Evolutionary conservation across 805 yeast genomes (phyloP).

Genomic region (Ogataea corticis): DNA sequence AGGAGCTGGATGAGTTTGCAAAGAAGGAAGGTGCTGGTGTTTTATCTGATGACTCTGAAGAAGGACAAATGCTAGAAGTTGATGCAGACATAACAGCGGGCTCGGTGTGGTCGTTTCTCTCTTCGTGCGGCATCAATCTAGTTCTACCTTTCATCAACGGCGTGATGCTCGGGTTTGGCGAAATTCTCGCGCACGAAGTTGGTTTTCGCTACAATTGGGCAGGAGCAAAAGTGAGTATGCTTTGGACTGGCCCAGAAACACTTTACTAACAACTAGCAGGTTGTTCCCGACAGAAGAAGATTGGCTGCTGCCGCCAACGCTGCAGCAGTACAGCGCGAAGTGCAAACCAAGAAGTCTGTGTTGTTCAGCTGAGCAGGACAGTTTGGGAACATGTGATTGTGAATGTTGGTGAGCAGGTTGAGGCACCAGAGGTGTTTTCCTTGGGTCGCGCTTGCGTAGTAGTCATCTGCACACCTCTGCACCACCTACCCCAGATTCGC

Average conservation of each 20-base stretch:
- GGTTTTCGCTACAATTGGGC: slow-evolving; percentile 79
- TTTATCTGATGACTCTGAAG: background rate
- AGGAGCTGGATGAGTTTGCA: slow-evolving; percentile 13
- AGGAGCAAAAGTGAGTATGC: slow-evolving; percentile 57
- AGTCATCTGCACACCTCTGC: background rate
- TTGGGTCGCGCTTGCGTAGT: too few relatives aligned
- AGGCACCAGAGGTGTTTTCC: too few relatives aligned
- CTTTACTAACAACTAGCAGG: slow-evolving; percentile 14
- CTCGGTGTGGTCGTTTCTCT: slow-evolving; percentile 40
- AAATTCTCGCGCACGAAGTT: slow-evolving; percentile 87
- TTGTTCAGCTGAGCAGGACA: background rate
- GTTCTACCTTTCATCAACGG: slow-evolving; percentile 89
- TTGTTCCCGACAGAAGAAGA: slow-evolving; percentile 23
- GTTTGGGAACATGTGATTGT: too few relatives aligned
- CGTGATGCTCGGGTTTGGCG: slow-evolving; percentile 94
- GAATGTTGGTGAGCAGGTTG: too few relatives aligned
- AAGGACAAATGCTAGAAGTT: background rate
- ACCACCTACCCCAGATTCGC: slow-evolving; percentile 9
- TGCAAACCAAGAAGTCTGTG: slow-evolving; percentile 11
- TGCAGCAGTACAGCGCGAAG: slow-evolving; percentile 5
- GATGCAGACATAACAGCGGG: slow-evolving; percentile 21
- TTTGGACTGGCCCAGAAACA: background rate
- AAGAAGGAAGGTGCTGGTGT: slow-evolving; percentile 11
- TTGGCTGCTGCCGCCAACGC: background rate
- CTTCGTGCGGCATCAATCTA: slow-evolving; percentile 68